Conservation (phyloP, 495 filamentous ascomycete species). For the Thozetella sp. region DNA sequence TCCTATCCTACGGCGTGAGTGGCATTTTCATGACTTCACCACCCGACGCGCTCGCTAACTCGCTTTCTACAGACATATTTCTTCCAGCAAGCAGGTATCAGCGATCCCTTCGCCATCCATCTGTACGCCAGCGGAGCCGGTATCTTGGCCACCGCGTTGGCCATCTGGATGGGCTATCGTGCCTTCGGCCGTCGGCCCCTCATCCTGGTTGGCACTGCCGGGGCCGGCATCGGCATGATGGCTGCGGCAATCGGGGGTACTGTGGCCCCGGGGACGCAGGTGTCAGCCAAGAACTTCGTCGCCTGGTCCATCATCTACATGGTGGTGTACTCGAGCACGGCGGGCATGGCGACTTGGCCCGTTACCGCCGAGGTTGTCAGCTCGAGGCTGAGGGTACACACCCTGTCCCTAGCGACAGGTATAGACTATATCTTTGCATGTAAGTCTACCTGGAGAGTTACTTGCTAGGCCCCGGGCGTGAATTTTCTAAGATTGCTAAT, state of each 20-base stretch:
- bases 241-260: conserved; percentile 21
- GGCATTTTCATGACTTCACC: conserved; percentile 13
- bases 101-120: conserved; percentile 19
- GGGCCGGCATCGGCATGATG: conserved; percentile 39
- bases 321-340: conserved; percentile 42
- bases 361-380: conserved; percentile 35
- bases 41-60: too few species aligned
- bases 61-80: conserved; percentile 37
- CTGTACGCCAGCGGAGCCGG: conserved; percentile 44
- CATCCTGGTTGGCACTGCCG: conserved; percentile 43
- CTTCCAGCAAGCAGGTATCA: conserved; percentile 24
- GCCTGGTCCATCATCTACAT: conserved; percentile 28
- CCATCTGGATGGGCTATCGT: conserved; percentile 39
- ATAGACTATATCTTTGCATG: conserved; percentile 42
- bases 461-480: background rate
- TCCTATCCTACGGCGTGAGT: conserved; percentile 27
- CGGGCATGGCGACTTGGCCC: conserved; percentile 42
- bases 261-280: conserved; percentile 29
- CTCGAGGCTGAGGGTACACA: conserved; percentile 38
- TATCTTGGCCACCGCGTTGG: conserved; percentile 43
- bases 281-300: conserved; percentile 44
- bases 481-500: background rate
- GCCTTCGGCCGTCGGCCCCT: conserved; percentile 43
- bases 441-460: conserved; percentile 4
- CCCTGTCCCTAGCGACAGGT: conserved; percentile 37